phyloP scores from a whole-genome alignment of 768 basidiomycete species.

The Calocybe gangraenosa region DNA sequence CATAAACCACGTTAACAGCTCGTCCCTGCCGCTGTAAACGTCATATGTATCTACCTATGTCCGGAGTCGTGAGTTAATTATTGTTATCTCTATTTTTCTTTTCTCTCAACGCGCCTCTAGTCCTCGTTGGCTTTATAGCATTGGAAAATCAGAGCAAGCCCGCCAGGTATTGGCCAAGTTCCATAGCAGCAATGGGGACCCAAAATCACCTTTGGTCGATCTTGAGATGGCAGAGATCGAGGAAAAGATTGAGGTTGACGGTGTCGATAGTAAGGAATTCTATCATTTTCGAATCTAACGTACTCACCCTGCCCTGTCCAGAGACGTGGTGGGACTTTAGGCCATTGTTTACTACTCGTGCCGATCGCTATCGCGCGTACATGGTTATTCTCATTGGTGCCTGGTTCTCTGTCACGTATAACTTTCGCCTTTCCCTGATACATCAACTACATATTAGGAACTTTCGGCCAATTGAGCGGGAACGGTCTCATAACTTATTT shows the following conservation, averaged over 20 bases:
- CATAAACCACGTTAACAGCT: conserved; percentile 19
- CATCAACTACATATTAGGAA: conserved; percentile 14
- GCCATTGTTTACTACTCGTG: conserved; percentile 41
- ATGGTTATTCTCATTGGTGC: conserved; percentile 49
- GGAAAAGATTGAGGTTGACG: conserved; percentile 44
- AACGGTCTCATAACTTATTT: conserved; percentile 49
- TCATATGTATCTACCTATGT: conserved; percentile 40
- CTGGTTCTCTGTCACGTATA: not conserved
- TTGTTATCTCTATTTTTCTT: not conserved
- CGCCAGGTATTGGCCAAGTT: conserved; percentile 40
- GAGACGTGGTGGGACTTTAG: conserved; percentile 55
- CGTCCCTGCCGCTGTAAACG: conserved; percentile 44
- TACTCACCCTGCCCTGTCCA: conserved; percentile 11
- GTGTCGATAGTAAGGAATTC: conserved; percentile 36
- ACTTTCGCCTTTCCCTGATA: not conserved
- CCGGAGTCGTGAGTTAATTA: conserved; percentile 41
- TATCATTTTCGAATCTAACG: not conserved
- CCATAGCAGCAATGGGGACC: conserved; percentile 42
- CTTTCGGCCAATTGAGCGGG: conserved; percentile 40
- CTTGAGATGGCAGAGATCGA: conserved; percentile 52
- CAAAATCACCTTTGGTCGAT: conserved; percentile 45
- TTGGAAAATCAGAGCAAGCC: conserved; percentile 40
- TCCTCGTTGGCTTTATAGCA: conserved; percentile 50
- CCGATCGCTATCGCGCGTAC: conserved; percentile 42
- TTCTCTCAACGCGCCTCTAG: conserved; percentile 17